These are phyloP conservation scores for Mycotypha africana DNA, from an alignment of 371 early-diverging fungal genomes.

Conservation along the genomic window DNA sequence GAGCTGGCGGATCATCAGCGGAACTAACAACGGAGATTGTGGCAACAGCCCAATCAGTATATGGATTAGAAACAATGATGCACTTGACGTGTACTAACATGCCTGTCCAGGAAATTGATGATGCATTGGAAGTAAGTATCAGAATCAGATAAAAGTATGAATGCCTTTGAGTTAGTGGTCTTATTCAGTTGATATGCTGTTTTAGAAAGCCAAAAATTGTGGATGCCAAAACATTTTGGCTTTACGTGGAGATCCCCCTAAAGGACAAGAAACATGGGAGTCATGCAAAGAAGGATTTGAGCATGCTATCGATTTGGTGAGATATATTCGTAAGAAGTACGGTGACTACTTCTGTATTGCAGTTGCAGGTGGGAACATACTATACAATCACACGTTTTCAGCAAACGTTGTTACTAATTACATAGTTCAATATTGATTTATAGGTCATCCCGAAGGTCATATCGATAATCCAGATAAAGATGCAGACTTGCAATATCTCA, in stretches of 20 bases:
- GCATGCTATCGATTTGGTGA: slow-evolving; percentile 82
- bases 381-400: neutral
- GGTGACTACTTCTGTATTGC: slow-evolving; percentile 94
- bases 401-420: no score
- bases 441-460: slow-evolving; percentile 88
- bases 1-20: slow-evolving; percentile 90
- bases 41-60: slow-evolving; percentile 86
- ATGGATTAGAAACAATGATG: slow-evolving; percentile 95
- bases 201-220: slow-evolving; percentile 80
- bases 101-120: slow-evolving; percentile 81
- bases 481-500: slow-evolving; percentile 72
- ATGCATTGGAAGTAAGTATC: slow-evolving; percentile 61
- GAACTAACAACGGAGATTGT: slow-evolving; percentile 87
- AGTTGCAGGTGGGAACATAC: slow-evolving; percentile 70
- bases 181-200: neutral
- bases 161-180: neutral
- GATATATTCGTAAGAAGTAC: slow-evolving; percentile 83
- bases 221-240: slow-evolving; percentile 96
- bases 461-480: slow-evolving; percentile 70
- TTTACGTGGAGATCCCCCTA: slow-evolving; percentile 92
- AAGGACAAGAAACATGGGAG: slow-evolving; percentile 78
- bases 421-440: neutral
- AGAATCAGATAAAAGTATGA: neutral
- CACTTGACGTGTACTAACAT: slow-evolving; percentile 97
- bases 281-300: slow-evolving; percentile 78